phyloP scores from a whole-genome alignment of 192 early-diverging fungal species.

The Gigaspora rosea region DNA sequence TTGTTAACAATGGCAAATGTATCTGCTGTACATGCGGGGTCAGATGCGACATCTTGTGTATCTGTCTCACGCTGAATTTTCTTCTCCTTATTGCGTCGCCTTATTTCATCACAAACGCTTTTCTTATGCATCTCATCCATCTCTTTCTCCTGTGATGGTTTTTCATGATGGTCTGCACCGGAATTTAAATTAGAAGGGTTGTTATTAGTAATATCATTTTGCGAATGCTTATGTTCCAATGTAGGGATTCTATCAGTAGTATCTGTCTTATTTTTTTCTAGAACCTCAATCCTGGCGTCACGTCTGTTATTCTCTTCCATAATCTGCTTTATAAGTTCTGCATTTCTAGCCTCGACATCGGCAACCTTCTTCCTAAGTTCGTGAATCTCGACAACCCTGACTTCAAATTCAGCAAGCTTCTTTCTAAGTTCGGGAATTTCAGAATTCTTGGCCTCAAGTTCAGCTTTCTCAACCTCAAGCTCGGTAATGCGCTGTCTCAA shows the following conservation, averaged over 20 bases:
- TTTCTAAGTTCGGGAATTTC: neutral
- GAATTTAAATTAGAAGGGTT: neutral
- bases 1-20: conserved; percentile 12
- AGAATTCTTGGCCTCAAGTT: neutral
- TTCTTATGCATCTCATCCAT: neutral
- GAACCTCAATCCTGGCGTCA: conserved; percentile 5
- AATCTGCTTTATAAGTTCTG: neutral
- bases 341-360: neutral
- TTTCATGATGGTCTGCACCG: neutral
- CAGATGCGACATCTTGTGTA: neutral
- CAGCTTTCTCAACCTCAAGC: neutral
- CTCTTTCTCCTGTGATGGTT: conserved; percentile 1
- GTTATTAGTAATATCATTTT: conserved; percentile 20
- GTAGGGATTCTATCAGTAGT: neutral
- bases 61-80: neutral
- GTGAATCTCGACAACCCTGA: neutral
- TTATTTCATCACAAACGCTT: conserved; percentile 11
- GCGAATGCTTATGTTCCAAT: conserved; percentile 12
- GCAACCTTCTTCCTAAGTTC: neutral
- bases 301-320: neutral
- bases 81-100: conserved; percentile 4
- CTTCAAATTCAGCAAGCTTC: neutral
- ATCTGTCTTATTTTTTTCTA: conserved; percentile 2
- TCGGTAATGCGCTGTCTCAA: neutral
- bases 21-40: neutral